phyloP scores from a whole-genome alignment of 1,139 yeast species.

The Yamadazyma songkhlaensis region DNA sequence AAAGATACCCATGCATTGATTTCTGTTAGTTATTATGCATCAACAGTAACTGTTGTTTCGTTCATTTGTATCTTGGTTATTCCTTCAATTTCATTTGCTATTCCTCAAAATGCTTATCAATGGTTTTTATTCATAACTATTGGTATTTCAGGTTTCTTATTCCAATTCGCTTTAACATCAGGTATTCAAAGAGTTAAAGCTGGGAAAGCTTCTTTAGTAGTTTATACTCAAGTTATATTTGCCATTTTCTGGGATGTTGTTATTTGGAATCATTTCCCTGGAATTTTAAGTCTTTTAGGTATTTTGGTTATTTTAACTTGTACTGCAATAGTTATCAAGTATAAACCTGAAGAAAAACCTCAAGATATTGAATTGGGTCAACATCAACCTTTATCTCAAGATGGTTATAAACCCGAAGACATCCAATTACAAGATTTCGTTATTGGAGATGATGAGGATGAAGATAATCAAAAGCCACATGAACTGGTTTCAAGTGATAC shows the following conservation, averaged over 20 bases:
- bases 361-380: constrained; percentile 8
- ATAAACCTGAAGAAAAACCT: constrained; percentile 33
- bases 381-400: constrained; percentile 13
- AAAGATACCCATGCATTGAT: constrained; percentile 74
- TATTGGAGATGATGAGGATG: constrained; percentile 21
- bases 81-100: constrained; percentile 58
- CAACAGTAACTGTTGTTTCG: constrained; percentile 56
- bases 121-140: constrained; percentile 61
- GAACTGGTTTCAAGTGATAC: constrained; percentile 8
- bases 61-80: constrained; percentile 50
- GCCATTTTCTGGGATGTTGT: constrained; percentile 76
- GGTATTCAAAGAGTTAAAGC: constrained; percentile 85
- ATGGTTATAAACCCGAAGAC: constrained; percentile 17
- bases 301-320: constrained; percentile 63
- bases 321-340: constrained; percentile 56
- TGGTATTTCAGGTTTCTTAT: constrained; percentile 77
- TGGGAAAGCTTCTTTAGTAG: constrained; percentile 70
- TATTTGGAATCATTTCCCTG: constrained; percentile 74
- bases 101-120: constrained; percentile 59
- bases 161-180: constrained; percentile 76
- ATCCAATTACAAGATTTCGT: constrained; percentile 25
- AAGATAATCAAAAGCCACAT: background rate
- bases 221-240: constrained; percentile 73
- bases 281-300: constrained; percentile 65
- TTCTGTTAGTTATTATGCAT: constrained; percentile 74